These are phyloP conservation scores for Lathyrus tuberosus DNA, from an alignment of 306 rosid genomes.

Conservation along the genomic window DNA sequence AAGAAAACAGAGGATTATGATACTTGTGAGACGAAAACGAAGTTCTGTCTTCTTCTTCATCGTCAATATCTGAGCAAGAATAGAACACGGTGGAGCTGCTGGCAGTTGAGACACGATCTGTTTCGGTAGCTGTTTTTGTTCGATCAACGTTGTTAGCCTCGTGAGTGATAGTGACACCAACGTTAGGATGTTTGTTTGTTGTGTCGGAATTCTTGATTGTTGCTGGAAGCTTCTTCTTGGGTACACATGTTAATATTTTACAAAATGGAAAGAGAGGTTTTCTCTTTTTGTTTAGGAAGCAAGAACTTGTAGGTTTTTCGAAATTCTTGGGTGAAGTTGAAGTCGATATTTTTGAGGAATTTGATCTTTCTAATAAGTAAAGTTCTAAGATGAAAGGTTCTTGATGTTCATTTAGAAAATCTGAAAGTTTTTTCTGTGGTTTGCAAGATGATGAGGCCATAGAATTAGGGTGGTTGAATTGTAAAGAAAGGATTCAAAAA, in stretches of 20 bases:
- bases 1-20: slow-evolving; percentile 31
- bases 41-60: slow-evolving; percentile 26
- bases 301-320: slow-evolving; percentile 39
- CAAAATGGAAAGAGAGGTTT: slow-evolving; percentile 45
- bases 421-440: slow-evolving; percentile 59
- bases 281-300: slow-evolving; percentile 28
- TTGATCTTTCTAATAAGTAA: slow-evolving; percentile 66
- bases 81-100: slow-evolving; percentile 54
- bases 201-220: slow-evolving; percentile 28
- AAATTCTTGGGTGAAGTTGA: slow-evolving; percentile 35
- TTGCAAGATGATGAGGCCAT: slow-evolving; percentile 62
- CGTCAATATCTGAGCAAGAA: slow-evolving; percentile 62
- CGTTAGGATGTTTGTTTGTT: slow-evolving; percentile 28
- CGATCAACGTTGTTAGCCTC: slow-evolving; percentile 27
- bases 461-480: background rate
- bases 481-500: slow-evolving; percentile 18
- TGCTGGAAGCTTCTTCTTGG: slow-evolving; percentile 47
- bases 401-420: slow-evolving; percentile 72
- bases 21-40: slow-evolving; percentile 14
- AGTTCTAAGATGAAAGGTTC: slow-evolving; percentile 76
- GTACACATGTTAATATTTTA: slow-evolving; percentile 48
- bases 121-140: slow-evolving; percentile 36
- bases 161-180: slow-evolving; percentile 9
- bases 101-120: slow-evolving; percentile 57
- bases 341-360: slow-evolving; percentile 18